Evolutionary conservation across 1,284 basidiomycete genomes (phyloP).

Genomic region (Apiotrichum sp.): DNA sequence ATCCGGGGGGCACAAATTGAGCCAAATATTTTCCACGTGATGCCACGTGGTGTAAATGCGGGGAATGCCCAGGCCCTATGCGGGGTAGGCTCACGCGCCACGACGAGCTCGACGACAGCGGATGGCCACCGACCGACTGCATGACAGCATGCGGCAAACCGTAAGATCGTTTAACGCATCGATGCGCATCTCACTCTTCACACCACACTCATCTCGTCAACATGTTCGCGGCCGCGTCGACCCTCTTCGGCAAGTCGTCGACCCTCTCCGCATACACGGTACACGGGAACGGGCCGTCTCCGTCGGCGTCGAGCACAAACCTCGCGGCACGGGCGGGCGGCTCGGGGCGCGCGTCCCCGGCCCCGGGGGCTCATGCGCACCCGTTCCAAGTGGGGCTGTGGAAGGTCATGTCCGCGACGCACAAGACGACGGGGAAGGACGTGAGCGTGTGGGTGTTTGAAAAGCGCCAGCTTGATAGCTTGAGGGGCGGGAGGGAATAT

Average conservation of each 20-base stretch:
- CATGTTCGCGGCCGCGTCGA: constrained; percentile 84
- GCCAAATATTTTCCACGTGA: not conserved
- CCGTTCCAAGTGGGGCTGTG: constrained; percentile 73
- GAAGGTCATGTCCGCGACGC: constrained; percentile 73
- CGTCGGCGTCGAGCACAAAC: constrained; percentile 36
- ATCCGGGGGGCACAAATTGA: not conserved
- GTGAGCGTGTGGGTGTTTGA: constrained; percentile 87
- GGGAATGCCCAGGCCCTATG: no score
- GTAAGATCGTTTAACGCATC: no score
- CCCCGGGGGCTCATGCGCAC: constrained; percentile 7
- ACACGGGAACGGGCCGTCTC: constrained; percentile 30
- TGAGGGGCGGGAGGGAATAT: constrained; percentile 60
- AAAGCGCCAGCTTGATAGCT: constrained; percentile 68
- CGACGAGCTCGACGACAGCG: no score
- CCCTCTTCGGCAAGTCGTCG: constrained; percentile 78
- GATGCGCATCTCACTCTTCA: no score
- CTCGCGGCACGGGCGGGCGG: constrained; percentile 39
- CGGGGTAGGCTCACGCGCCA: no score
- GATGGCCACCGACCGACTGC: no score
- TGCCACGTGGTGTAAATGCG: not conserved
- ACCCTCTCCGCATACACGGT: constrained; percentile 79
- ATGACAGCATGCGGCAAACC: no score
- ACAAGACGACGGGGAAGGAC: constrained; percentile 79
- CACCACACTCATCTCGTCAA: not conserved
- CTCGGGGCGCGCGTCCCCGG: constrained; percentile 47